Evolutionary conservation across 495 filamentous ascomycete genomes (phyloP), one percentile per base, ranked within the genome.

Genomic region (Beverwykella pulmonaria): DNA sequence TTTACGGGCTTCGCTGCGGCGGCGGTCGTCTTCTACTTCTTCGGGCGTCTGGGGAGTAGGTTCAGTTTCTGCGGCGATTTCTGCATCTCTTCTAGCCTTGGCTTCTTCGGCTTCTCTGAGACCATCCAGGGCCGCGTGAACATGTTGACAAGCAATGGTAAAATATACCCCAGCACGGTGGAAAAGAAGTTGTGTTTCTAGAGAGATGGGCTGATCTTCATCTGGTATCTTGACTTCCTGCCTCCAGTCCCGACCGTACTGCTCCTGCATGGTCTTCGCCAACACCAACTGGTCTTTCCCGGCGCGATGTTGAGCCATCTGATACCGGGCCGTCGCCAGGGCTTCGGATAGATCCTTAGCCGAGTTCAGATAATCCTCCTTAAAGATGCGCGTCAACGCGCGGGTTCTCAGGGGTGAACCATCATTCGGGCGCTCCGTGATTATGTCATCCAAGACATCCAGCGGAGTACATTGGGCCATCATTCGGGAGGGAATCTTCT

Each of bases 401-500:
- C 90, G 79, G 0, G 90, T 92, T 53, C 90, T 79, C 67, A 88
- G 73, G 2, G 87, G 88, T 53, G 88, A 87, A 10, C 81, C 84
- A 52, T 92, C 87, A 20, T 73, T 78, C 12, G 88, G 86, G 15
- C 82, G 75, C 29, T 84, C 83, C 15, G 77, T 76, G 47, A 91
- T 88, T 47, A 92, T 83, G 50, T 89, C 82, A 76, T 90, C 80
- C 63, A 93, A 75, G 0, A 83, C 80, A 47, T 80, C 75, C 26
- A 92, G 76, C 44, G 82, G 85, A 6, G 90, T 92, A 73, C 81
- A 90, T 69, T 92, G 84, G 52, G 87, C 90, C 66, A 92, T 81
- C 77, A 90, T 88, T 26, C 90, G 79, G 14, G 84, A 88, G 0
- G 90, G 90, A 41, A 93, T 92, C 80, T 92, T 92, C 71, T 93